These are phyloP conservation scores for Phytophthora ramorum DNA, from an alignment of 352 stramenopile species.

Conservation along the genomic window DNA sequence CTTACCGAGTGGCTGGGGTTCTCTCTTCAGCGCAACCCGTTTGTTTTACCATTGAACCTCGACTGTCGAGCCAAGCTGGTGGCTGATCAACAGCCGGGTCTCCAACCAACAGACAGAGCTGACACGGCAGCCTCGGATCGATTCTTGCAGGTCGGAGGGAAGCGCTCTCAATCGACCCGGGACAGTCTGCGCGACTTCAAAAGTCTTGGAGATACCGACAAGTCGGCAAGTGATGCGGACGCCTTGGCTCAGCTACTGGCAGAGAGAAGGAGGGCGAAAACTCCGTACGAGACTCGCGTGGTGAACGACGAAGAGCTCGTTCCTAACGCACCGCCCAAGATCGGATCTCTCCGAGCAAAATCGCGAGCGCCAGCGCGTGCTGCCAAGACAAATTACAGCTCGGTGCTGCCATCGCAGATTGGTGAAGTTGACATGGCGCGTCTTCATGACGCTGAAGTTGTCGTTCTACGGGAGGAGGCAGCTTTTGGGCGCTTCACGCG, in stretches of 20 bases:
- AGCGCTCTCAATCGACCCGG: slow-evolving; percentile 32
- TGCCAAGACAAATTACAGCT: slow-evolving; percentile 27
- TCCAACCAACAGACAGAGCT: neutral
- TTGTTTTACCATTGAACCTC: slow-evolving; percentile 85
- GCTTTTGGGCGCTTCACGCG: slow-evolving; percentile 66
- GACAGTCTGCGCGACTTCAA: slow-evolving; percentile 9
- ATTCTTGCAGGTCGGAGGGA: slow-evolving; percentile 73
- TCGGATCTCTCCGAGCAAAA: slow-evolving; percentile 22
- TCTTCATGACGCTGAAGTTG: slow-evolving; percentile 68
- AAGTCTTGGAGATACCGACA: neutral
- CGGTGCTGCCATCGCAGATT: slow-evolving; percentile 68
- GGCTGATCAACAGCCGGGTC: neutral
- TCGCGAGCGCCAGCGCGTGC: slow-evolving; percentile 7
- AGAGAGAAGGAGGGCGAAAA: slow-evolving; percentile 70
- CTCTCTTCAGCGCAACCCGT: slow-evolving; percentile 87
- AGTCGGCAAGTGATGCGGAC: slow-evolving; percentile 25
- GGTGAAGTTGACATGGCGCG: slow-evolving; percentile 87
- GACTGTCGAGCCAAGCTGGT: slow-evolving; percentile 52
- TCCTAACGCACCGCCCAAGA: slow-evolving; percentile 28
- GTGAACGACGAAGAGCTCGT: slow-evolving; percentile 89
- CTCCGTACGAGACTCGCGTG: slow-evolving; percentile 85
- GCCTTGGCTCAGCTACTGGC: slow-evolving; percentile 34
- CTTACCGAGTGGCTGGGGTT: slow-evolving; percentile 90
- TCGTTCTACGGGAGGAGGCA: slow-evolving; percentile 80
- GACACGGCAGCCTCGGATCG: slow-evolving; percentile 33